Conservation (phyloP, 768 basidiomycete genomes). For the Pulveroboletus frians region DNA sequence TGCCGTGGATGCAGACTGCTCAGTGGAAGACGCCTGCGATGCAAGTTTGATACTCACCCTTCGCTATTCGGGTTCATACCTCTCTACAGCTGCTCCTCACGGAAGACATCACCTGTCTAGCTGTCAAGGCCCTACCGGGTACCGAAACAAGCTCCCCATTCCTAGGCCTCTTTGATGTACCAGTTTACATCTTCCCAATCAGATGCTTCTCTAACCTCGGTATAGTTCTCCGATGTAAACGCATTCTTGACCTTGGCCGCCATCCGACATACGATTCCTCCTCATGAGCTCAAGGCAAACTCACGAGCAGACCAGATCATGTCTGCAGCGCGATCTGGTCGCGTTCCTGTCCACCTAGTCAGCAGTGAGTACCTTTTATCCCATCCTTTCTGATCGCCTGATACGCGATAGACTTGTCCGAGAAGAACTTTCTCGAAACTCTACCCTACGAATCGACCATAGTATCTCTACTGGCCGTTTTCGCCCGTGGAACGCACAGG, state of each 20-base stretch:
- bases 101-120: slow-evolving; percentile 61
- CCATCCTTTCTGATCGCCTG: neutral
- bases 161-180: slow-evolving; percentile 72
- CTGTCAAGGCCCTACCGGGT: slow-evolving; percentile 40
- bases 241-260: slow-evolving; percentile 84
- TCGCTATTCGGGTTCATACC: neutral
- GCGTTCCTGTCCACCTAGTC: slow-evolving; percentile 69
- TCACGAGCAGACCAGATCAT: slow-evolving; percentile 64
- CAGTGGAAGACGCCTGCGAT: slow-evolving; percentile 80
- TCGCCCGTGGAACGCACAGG: slow-evolving; percentile 69
- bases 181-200: slow-evolving; percentile 18
- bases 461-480: slow-evolving; percentile 56
- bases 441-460: slow-evolving; percentile 60
- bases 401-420: slow-evolving; percentile 59
- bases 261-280: slow-evolving; percentile 61
- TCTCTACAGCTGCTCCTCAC: slow-evolving; percentile 51
- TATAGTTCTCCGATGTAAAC: slow-evolving; percentile 78
- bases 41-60: slow-evolving; percentile 34
- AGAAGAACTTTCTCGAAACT: slow-evolving; percentile 73
- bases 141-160: slow-evolving; percentile 27
- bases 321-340: slow-evolving; percentile 66
- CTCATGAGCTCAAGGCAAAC: slow-evolving; percentile 56
- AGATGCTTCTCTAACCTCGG: slow-evolving; percentile 1
- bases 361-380: slow-evolving; percentile 52
- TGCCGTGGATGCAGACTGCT: slow-evolving; percentile 60